Base-by-base conservation (phyloP, 805 yeast species). In the Spathaspora sp. region DNA sequence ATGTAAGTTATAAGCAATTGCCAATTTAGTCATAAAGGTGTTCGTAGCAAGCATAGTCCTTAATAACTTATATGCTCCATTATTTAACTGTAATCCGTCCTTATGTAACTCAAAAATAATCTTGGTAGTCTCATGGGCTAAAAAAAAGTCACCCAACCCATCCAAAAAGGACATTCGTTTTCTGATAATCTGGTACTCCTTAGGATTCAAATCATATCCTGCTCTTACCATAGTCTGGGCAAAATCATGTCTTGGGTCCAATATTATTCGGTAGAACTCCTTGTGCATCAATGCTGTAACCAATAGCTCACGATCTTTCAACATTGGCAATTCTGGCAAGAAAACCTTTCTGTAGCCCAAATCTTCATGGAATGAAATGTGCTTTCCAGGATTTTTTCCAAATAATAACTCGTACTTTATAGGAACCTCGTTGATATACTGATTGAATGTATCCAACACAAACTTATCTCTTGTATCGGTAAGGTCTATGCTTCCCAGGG, bases 81-180 rank as follows among this genome's bases (percentile, higher is more conserved):
- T 49, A 29, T 42, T 55, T 2, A 52, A 50, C 19, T 40, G 44
- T 31, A 49, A 16, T 2, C 54, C 54, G n/a, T 55, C 50, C 19
- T 49, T 43, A 42, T 50, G 48, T n/a, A 55, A 44, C 16, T 60
- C 58, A 55, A 67, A 73, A 29, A 73, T 59, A 42, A 72, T 58
- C 48, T 63, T 63, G 1, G 75, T 65, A 2, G 73, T 61, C 49
- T 68, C 75, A n/a, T 66, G 58, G 12, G 75, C 72, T 26, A 73
- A 60, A 51, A 63, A 69, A 50, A 69, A 68, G 57, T 73, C 77
- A 1, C 77, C 77, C 46, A 73, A 60, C 0, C 77, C 77, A 52
- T 73, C 77, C 45, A 68, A 64, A 49, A 70, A 69, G 38, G 73
- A 69, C 35, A 71, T 60, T 48, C 72, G 75, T 53, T 67, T 59